These are phyloP conservation scores for Scheffersomyces parashehatae DNA, from an alignment of 1,139 yeast genomes.

Conservation along the genomic window DNA sequence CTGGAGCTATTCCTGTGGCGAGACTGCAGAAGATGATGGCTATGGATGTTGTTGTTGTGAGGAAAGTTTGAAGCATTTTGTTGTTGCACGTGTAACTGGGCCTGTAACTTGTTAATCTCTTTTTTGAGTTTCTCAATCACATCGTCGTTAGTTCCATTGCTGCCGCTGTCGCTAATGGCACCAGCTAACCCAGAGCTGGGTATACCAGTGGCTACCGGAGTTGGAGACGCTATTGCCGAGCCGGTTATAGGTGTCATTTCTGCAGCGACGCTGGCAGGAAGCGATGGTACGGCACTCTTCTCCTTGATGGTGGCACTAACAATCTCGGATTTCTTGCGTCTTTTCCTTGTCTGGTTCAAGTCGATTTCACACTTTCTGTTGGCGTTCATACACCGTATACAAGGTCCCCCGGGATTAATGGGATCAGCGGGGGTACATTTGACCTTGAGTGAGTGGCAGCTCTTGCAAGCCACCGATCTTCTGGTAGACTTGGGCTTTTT, in stretches of 20 bases:
- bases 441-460: constrained; percentile 79
- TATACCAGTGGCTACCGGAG: constrained; percentile 1
- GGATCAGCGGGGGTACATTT: constrained; percentile 76
- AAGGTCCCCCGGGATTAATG: constrained; percentile 59
- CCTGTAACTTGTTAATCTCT: constrained; percentile 21
- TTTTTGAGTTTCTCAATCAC: constrained; percentile 19
- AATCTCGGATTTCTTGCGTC: constrained; percentile 41
- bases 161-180: constrained; percentile 12
- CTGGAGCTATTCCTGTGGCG: neutral
- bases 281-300: neutral
- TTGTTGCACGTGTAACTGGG: constrained; percentile 16
- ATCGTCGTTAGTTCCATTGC: constrained; percentile 23
- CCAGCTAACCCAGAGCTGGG: neutral
- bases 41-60: constrained; percentile 4
- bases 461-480: constrained; percentile 65
- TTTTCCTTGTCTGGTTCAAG: constrained; percentile 57
- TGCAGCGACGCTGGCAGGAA: neutral
- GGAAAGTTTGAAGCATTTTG: constrained; percentile 2
- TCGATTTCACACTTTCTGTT: constrained; percentile 69
- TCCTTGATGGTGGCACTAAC: constrained; percentile 13
- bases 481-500: constrained; percentile 18
- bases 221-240: neutral
- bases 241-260: neutral
- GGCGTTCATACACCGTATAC: constrained; percentile 71
- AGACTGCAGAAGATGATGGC: constrained; percentile 3